Base-by-base conservation (phyloP, 1,284 basidiomycete genomes). In the Agroathelia rolfsii region DNA sequence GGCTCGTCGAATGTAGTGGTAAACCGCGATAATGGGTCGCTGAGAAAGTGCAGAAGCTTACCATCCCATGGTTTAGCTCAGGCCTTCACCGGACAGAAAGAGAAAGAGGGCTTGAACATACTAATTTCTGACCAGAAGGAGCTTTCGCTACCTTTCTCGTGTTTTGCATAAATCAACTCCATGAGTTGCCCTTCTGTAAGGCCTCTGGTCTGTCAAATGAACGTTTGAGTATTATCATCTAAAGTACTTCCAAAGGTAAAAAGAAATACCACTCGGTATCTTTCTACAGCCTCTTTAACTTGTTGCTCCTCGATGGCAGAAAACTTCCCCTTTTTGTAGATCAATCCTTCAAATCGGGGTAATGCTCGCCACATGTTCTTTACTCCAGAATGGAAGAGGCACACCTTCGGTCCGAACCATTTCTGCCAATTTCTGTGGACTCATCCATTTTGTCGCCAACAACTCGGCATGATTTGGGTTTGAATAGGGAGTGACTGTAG, bases 261-360 rank as follows among this genome's bases (percentile, higher is more conserved):
- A 24, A 28, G 24, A 29, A 28, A 32, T 44, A 81, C 82, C 17
- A 54, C 46, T 34, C 70, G 66, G 49, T 77, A 87, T 3, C 55
- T 52, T 38, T 78, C 72, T 20, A 89, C 72, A 5, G 80, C 79
- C 11, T 54, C 52, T 40, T 60, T 66, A 2, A 88, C 52, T 40
- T 74, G 71, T 14, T 71, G 64, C 40, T 78, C 78, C 48, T 89
- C 85, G 26, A 73, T 72, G 2, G 72, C 69, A 11, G 80, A 82
- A 47, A 88, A 89, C 49, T 83, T 84, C 12, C 85, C 85, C 51
- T 84, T 84, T 53, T 81, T 86, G 51, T 81, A 88, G 3, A 81
- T 66, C 12, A 88, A 64, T 18, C 83, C 84, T 87, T 35, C 27
- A 32, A 33, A 22, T 24, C n/a, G 16, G 17, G 18, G 32, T 50